Evolutionary conservation across 1,139 yeast species (phyloP).

Genomic region (Suzukiozyma palmioleophila): DNA sequence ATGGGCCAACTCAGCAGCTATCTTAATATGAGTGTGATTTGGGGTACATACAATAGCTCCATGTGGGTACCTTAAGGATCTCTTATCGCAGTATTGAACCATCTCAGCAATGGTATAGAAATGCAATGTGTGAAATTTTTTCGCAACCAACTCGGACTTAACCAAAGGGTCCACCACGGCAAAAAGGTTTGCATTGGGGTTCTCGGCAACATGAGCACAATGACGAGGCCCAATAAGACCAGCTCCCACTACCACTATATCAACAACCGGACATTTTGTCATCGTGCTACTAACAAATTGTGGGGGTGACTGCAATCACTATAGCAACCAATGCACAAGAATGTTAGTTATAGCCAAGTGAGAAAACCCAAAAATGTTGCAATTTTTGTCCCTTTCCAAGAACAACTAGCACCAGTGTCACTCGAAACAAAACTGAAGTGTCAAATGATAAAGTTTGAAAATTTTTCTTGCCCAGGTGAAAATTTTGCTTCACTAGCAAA

Average conservation of each 20-base stretch:
- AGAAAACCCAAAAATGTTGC: too few species aligned
- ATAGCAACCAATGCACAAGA: too few species aligned
- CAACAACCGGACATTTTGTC: conserved; percentile 9
- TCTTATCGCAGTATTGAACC: conserved; percentile 22
- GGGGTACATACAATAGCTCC: conserved; percentile 45
- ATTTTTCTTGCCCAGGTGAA: too few species aligned
- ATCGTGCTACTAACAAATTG: not conserved
- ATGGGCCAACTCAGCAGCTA: conserved; percentile 31
- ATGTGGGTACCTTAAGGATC: conserved; percentile 25
- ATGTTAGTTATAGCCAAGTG: too few species aligned
- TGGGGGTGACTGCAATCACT: not conserved
- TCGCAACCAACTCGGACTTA: conserved; percentile 20
- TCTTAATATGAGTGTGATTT: conserved; percentile 34
- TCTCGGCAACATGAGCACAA: conserved; percentile 26
- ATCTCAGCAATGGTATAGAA: conserved; percentile 24
- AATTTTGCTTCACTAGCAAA: too few species aligned
- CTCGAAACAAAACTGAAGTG: too few species aligned
- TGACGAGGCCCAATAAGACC: conserved; percentile 44
- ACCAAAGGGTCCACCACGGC: conserved; percentile 35
- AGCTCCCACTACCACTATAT: conserved; percentile 31
- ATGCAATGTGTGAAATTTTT: conserved; percentile 20
- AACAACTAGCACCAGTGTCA: too few species aligned
- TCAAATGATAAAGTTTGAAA: too few species aligned
- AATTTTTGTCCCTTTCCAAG: too few species aligned
- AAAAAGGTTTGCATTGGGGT: conserved; percentile 24